Conservation (phyloP, 345 rosid genomes). For the Trapa bicornis region DNA sequence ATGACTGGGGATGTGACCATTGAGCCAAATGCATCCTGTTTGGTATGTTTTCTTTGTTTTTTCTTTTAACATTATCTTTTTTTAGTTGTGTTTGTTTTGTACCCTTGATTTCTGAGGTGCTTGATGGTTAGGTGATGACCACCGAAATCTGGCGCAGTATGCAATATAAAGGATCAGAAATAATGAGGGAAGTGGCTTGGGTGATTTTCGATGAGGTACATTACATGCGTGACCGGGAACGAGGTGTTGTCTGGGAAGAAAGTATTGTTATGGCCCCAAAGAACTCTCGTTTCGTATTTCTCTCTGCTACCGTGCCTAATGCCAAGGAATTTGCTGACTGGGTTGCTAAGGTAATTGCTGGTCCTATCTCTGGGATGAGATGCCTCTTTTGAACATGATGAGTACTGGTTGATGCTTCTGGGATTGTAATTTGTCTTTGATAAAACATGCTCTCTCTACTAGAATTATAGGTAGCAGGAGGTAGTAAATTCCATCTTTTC, state of each 20-base stretch:
- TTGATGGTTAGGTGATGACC: slow-evolving; percentile 77
- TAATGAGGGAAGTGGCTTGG: slow-evolving; percentile 95
- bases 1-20: slow-evolving; percentile 98
- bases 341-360: slow-evolving; percentile 77
- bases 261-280: slow-evolving; percentile 99
- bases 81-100: slow-evolving; percentile 2
- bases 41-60: slow-evolving; percentile 33
- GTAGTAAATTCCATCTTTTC: background rate
- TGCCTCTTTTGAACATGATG: background rate
- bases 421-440: background rate
- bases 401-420: background rate
- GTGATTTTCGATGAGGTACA: slow-evolving; percentile 95
- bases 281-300: slow-evolving; percentile 83
- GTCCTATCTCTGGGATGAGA: background rate
- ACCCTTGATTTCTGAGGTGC: slow-evolving; percentile 4
- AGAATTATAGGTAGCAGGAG: background rate
- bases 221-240: slow-evolving; percentile 96
- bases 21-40: slow-evolving; percentile 88
- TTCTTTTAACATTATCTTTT: background rate
- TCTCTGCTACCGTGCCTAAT: slow-evolving; percentile 96
- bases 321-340: slow-evolving; percentile 99
- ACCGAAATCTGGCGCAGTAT: slow-evolving; percentile 99
- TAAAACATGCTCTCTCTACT: background rate
- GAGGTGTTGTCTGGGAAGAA: slow-evolving; percentile 99
- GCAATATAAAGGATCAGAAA: slow-evolving; percentile 94